Evolutionary conservation across 2,329 filamentous ascomycete species (phyloP), one percentile per base, ranked within the genome.

Genomic region (Alternaria triticimaculans): DNA sequence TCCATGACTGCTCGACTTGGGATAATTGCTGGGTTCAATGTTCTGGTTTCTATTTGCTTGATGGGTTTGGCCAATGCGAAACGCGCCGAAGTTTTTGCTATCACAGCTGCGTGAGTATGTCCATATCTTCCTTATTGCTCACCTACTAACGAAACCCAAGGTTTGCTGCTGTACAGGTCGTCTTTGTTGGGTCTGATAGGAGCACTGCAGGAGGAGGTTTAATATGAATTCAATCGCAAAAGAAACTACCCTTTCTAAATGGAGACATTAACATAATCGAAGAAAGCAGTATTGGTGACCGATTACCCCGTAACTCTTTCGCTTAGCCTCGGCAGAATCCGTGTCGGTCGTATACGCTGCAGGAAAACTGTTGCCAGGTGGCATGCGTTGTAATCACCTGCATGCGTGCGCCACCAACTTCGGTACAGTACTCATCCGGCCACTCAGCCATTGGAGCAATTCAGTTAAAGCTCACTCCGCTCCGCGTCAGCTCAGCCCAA

Each of bases 31-130:
- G 58, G 14, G 2, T 48, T 60, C 6, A 54, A 54, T 8, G 43
- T 55, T 3, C 12, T 55, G 20, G n/a, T 60, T 7, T 55, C 49
- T 11, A 18, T 60, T 2, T 55, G 49, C 14, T 30, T 60, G 21
- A 23, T 48, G 41, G 41, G 6, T 3, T 41, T 60, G 6, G n/a
- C 50, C 3, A 37, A 41, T 6, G 58, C 58, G n/a, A 54, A 43
- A 28, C 20, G 58, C 3, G 23, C 50, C 4, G 58, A 60, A 1
- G 11, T 60, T 1, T 60, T 60, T 23, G 49, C 58, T 15, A 48
- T 60, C 5, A 48, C 58, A n/a, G 58, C 58, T 10, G 58, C 58
- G 58, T 60, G 30, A 21, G 58, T 49, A 20, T 2, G 2, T n/a
- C 9, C 3, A 12, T 8, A 3, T 20, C 6, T 8, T 10, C 7